phyloP scores from a whole-genome alignment of 148 eudicot species.

The Camellia sinensis region DNA sequence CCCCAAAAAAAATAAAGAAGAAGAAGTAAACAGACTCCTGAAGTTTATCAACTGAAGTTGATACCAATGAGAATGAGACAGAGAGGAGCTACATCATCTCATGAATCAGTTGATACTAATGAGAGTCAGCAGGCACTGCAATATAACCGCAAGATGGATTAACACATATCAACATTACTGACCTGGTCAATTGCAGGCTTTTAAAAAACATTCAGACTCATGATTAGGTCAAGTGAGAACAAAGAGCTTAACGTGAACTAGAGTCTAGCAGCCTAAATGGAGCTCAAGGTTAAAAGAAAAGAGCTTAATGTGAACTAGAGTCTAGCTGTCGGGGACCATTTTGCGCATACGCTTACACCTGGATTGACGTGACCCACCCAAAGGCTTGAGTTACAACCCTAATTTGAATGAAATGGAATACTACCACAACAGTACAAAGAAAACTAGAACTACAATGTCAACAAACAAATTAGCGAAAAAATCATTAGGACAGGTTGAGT shows the following conservation, averaged over 20 bases:
- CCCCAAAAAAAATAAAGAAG: neutral
- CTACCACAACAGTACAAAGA: neutral
- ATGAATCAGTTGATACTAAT: neutral
- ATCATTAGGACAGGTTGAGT: neutral
- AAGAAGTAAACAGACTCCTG: neutral
- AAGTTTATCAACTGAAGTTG: neutral
- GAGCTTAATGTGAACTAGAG: neutral
- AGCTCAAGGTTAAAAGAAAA: neutral
- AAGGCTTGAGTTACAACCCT: neutral
- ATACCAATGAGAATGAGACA: neutral
- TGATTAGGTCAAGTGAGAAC: neutral
- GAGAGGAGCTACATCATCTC: neutral
- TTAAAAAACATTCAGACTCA: neutral
- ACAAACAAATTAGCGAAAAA: neutral
- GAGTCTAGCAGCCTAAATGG: neutral
- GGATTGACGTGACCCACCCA: neutral
- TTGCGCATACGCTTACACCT: too few species aligned
- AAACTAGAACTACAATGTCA: neutral
- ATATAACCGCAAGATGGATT: neutral
- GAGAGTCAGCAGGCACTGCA: neutral
- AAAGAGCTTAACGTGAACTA: neutral
- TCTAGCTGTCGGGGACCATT: neutral
- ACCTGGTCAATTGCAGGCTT: neutral
- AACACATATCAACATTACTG: slow-evolving; percentile 1
- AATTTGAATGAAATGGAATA: neutral